These are phyloP conservation scores for Vigna radiata DNA, from an alignment of 306 rosid genomes.

Conservation along the genomic window DNA sequence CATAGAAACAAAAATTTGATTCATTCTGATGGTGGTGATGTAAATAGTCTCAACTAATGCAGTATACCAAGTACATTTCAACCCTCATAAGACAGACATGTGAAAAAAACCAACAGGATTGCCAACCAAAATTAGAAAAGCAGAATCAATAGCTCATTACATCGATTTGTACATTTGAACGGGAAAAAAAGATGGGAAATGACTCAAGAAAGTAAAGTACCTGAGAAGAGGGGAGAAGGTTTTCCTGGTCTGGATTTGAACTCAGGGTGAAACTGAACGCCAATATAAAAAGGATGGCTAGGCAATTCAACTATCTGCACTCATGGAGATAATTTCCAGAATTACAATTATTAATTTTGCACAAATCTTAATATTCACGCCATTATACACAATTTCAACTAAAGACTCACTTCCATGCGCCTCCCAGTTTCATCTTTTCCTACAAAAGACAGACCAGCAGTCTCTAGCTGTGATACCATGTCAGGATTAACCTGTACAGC, in stretches of 20 bases:
- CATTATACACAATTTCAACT: neutral
- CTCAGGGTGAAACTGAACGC: conserved; percentile 93
- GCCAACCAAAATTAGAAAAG: neutral
- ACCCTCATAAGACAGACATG: neutral
- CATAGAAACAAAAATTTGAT: neutral
- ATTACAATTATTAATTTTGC: conserved; percentile 3
- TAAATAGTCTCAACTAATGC: neutral
- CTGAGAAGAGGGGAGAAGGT: conserved; percentile 80
- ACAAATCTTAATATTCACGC: conserved; percentile 1
- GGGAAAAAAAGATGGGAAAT: neutral
- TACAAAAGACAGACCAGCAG: conserved; percentile 80
- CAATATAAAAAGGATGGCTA: conserved; percentile 79
- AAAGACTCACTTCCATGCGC: conserved; percentile 76
- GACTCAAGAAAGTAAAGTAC: conserved; percentile 45
- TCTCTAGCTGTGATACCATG: conserved; percentile 78
- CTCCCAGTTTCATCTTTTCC: conserved; percentile 81
- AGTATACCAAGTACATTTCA: neutral
- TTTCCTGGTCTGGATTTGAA: conserved; percentile 90
- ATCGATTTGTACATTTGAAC: conserved; percentile 12
- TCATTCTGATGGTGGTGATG: neutral
- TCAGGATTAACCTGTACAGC: conserved; percentile 81
- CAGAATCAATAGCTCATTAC: neutral
- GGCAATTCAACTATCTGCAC: conserved; percentile 83
- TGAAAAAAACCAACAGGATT: conserved; percentile 12
- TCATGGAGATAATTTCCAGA: conserved; percentile 36